Evolutionary conservation across 805 yeast genomes (phyloP).

Genomic region (Ogataea philodendri): DNA sequence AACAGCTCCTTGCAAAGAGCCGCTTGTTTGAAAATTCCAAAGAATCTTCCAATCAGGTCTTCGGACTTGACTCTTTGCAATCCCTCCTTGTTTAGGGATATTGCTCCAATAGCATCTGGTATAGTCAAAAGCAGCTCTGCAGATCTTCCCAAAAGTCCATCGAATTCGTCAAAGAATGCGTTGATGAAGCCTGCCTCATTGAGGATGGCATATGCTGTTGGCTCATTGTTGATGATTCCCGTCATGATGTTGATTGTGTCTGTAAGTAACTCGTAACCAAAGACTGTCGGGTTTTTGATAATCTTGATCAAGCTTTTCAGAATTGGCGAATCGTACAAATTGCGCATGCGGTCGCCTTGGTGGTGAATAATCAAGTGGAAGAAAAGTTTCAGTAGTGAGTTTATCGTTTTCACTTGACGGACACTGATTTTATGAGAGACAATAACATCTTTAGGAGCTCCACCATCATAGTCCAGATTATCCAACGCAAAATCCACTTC

Average conservation of each 20-base stretch:
- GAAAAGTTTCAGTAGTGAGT: slow-evolving; percentile 61
- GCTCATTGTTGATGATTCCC: slow-evolving; percentile 81
- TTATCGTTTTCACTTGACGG: slow-evolving; percentile 58
- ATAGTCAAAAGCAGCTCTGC: slow-evolving; percentile 57
- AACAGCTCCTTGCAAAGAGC: slow-evolving; percentile 54
- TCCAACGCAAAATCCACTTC: slow-evolving; percentile 66
- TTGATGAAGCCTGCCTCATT: slow-evolving; percentile 76
- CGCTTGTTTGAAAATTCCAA: slow-evolving; percentile 47
- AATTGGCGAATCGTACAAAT: slow-evolving; percentile 82
- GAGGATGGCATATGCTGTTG: slow-evolving; percentile 79
- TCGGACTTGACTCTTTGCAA: slow-evolving; percentile 49
- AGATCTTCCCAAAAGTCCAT: slow-evolving; percentile 52
- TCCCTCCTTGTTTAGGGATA: slow-evolving; percentile 76
- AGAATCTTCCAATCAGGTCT: slow-evolving; percentile 42
- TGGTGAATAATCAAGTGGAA: slow-evolving; percentile 65
- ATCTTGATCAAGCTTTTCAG: slow-evolving; percentile 58
- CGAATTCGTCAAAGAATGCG: slow-evolving; percentile 57
- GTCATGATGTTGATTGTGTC: slow-evolving; percentile 62
- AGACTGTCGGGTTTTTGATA: slow-evolving; percentile 51
- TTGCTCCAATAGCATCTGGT: slow-evolving; percentile 78
- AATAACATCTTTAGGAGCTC: slow-evolving; percentile 53
- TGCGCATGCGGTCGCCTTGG: slow-evolving; percentile 80
- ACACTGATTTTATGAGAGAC: slow-evolving; percentile 51
- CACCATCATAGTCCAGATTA: slow-evolving; percentile 54
- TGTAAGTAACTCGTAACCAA: slow-evolving; percentile 66